Percentiles rank a stretch among this genome's conserved stretches.
Evolutionary conservation across 2,329 filamentous ascomycete genomes (phyloP).

Genomic region (Aureobasidium pullulans): DNA sequence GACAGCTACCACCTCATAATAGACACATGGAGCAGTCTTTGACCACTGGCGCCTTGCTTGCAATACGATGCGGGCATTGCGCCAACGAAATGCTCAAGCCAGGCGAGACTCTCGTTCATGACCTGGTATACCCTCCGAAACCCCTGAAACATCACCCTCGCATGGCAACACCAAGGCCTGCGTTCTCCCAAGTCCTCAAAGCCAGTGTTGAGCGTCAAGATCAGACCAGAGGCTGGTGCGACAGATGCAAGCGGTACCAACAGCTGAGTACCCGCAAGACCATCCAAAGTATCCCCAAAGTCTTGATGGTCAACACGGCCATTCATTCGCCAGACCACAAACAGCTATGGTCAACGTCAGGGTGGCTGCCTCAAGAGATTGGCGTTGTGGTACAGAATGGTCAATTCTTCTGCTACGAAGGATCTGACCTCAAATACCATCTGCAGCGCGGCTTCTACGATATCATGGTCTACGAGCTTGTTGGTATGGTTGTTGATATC

Average conservation of each 20-base stretch:
- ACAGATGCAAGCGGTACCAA: constrained; percentile 83
- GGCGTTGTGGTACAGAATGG: constrained; percentile 84
- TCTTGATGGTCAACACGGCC: constrained; percentile 81
- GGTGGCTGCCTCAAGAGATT: constrained; percentile 90
- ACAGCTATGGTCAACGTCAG: constrained; percentile 78
- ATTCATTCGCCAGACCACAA: constrained; percentile 66
- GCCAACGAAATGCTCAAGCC: constrained; percentile 76
- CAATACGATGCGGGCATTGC: constrained; percentile 80
- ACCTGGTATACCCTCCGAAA: constrained; percentile 69
- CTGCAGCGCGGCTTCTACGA: constrained; percentile 71
- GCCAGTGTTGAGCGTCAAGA: constrained; percentile 84
- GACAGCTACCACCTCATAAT: constrained; percentile 55
- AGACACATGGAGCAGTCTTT: constrained; percentile 64
- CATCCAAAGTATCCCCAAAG: constrained; percentile 71
- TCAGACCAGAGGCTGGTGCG: constrained; percentile 87
- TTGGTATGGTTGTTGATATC: constrained; percentile 85
- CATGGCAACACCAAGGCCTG: constrained; percentile 37
- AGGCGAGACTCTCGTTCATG: constrained; percentile 73
- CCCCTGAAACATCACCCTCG: constrained; percentile 38
- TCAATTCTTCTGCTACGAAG: constrained; percentile 93
- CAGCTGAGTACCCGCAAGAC: constrained; percentile 78
- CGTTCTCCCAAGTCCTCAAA: constrained; percentile 88
- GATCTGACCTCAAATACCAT: constrained; percentile 76
- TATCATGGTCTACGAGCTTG: constrained; percentile 82
- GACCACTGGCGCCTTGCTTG: constrained; percentile 62